Evolutionary conservation across 2,329 filamentous ascomycete species (phyloP), one percentile per base, ranked within the genome.

Genomic region (Diplodia corticola): DNA sequence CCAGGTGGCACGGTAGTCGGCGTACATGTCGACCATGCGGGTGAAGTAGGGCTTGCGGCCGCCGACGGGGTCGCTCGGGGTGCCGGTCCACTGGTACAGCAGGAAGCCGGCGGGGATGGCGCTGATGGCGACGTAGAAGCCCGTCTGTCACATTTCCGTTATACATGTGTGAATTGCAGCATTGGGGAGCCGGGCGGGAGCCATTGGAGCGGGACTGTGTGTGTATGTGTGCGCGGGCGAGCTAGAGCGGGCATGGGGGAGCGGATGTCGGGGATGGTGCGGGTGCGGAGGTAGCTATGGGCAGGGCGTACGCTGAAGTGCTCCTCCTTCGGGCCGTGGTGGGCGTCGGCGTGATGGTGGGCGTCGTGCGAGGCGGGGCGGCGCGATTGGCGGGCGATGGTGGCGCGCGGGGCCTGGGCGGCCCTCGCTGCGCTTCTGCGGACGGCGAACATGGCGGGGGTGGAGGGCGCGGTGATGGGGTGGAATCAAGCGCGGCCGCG

Each of bases 11-110:
- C 85, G 80, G 67, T 82, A 82, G 24, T 83, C 77, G 40, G 81
- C 81, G 75, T 85, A 89, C 70, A 82, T 82, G 69, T 83, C 77
- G 73, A 90, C 86, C 72, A 86, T 67, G 64, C 80, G 75, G 35
- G 82, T 82, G 67, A 85, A 73, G 68, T 77, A 77, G 4, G 80
- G 75, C 60, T 78, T 76, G 49, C 77, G 77, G 72, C 81, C 76
- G 40, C 20, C 40, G 40, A 20, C 40, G 57, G 71, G 72, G 72
- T 74, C 75, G 12, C 7, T 15, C 22, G 63, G 54, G 73, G 17
- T 49, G 73, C 63, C 77, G 75, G 53, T 83, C 80, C 65, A 81
- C 69, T 77, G 73, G 73, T 84, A 85, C 33, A 85, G 65, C 61
- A 77, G 80, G 66, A 80, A 71, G 53, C 75, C 77, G 40, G 78